Conservation (phyloP, 306 rosid genomes). For the Calophaca sinica region DNA sequence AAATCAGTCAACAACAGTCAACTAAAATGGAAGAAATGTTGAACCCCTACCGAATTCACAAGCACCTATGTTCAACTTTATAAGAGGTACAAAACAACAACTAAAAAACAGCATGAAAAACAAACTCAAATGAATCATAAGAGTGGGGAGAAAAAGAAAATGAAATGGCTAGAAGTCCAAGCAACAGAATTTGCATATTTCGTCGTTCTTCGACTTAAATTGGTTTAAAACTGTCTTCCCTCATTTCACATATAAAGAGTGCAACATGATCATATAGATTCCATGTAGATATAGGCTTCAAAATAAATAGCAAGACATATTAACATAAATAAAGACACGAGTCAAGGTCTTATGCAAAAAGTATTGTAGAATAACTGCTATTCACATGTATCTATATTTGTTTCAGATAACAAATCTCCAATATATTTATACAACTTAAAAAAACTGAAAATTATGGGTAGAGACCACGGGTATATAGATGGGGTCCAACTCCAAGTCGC, state of each 20-base stretch:
- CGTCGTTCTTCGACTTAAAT: no score
- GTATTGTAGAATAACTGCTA: background rate
- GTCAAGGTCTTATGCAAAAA: background rate
- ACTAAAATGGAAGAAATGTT: conserved; percentile 34
- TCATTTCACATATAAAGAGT: no score
- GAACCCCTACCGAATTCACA: background rate
- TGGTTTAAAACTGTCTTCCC: no score
- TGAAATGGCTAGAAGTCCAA: background rate
- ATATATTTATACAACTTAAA: no score
- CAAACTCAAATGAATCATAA: background rate
- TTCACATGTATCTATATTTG: background rate
- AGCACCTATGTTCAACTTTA: background rate
- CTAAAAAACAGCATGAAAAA: background rate
- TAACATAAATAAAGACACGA: conserved; percentile 7
- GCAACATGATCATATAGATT: no score
- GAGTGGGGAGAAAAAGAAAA: background rate
- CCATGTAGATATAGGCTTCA: background rate
- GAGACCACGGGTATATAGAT: background rate
- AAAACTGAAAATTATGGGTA: background rate
- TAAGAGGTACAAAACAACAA: no score
- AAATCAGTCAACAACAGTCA: conserved; percentile 25
- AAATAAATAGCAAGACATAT: background rate
- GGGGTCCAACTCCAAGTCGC: background rate
- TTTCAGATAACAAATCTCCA: background rate
- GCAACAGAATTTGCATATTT: background rate